phyloP scores from a whole-genome alignment of 371 early-diverging fungal genomes.

The Capniomyces stellatus region DNA sequence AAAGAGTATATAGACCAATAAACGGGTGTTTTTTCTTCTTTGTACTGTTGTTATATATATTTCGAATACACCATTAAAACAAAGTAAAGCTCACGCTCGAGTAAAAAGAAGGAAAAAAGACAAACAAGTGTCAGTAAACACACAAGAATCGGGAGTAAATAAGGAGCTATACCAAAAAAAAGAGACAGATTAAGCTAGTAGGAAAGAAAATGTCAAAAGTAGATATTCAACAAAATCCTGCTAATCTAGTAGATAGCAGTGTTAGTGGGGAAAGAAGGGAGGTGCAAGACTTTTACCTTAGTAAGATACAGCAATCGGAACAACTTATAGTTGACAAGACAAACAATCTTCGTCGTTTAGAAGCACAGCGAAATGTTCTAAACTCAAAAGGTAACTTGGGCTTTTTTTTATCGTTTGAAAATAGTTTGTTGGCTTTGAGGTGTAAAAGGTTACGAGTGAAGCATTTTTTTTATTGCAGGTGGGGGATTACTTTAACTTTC shows the following conservation, averaged over 20 bases:
- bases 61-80: no score
- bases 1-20: no score
- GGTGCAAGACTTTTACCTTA: slow-evolving; percentile 41
- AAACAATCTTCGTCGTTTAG: slow-evolving; percentile 91
- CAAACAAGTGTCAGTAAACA: no score
- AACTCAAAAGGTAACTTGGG: slow-evolving; percentile 82
- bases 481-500: neutral
- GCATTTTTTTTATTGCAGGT: neutral
- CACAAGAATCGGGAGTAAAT: no score
- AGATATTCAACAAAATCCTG: no score
- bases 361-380: slow-evolving; percentile 94
- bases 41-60: no score
- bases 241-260: neutral
- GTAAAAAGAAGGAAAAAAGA: no score
- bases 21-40: no score
- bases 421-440: neutral
- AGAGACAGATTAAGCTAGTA: no score
- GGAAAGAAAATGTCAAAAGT: no score
- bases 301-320: slow-evolving; percentile 78
- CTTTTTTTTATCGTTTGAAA: neutral
- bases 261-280: slow-evolving; percentile 1
- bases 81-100: no score
- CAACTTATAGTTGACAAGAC: slow-evolving; percentile 71
- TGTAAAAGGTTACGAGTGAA: neutral
- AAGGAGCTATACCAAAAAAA: no score